Base-by-base conservation (phyloP, 192 early-diverging fungal species). In the Polychytrium aggregatum region DNA sequence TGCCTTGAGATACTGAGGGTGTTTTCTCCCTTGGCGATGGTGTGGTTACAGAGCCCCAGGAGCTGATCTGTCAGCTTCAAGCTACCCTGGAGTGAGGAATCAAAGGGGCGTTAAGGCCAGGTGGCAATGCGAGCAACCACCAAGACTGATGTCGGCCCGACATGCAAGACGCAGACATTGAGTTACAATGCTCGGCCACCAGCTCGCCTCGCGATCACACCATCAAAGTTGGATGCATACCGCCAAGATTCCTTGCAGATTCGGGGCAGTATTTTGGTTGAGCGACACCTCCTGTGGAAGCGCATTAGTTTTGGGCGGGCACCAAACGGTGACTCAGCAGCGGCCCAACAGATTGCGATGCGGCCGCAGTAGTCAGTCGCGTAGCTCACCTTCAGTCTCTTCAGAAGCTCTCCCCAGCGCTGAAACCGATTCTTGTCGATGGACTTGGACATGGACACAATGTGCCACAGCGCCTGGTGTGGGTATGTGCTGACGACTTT, bases 391-490 rank as follows among this genome's bases (percentile, higher is more conserved):
- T 66, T 71, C 1, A 78, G 79, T 66, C 78, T 91, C 39, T 71
- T 62, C 35, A 93, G 56, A 14, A 93, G 74, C 6, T 59, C 59
- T 22, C 67, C 59, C 55, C 82, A 78, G 30, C 87, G 70, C 33
- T 68, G 53, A 8, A 76, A 62, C 1, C 90, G 76, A 24, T 63
- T 62, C 2, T 64, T 63, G 21, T 77, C 68, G n/a, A 78, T 78
- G 39, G 83, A 85, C 29, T 75, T 65, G 41, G 73, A 70, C 3
- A 87, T 82, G 10, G 83, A 74, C 46, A 88, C 69, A 58, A 93
- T 71, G 56, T 88, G 85, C 90, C 90, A 93, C 37, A 91, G 63
- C 5, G 84, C 72, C 57, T 91, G 90, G 53, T 87, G 79, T 6
- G 90, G 87, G 49, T 82, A 90, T 3, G 67, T 68, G 20, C 64